phyloP scores from a whole-genome alignment of 805 yeast species.

The Saccharomycopsis amapae region DNA sequence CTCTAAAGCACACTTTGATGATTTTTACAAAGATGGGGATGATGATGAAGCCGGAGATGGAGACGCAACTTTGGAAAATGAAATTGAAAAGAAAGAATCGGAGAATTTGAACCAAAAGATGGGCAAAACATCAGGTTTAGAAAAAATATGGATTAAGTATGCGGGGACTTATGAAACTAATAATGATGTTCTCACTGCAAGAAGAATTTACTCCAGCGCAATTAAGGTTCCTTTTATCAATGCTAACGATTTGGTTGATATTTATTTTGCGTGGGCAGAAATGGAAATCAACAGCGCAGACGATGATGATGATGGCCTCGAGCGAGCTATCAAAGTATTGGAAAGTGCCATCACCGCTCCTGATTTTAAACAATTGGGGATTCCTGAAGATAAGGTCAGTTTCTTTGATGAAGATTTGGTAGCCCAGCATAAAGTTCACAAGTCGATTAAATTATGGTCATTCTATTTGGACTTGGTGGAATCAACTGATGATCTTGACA shows the following conservation, averaged over 20 bases:
- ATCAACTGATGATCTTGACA: conserved; percentile 38
- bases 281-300: conserved; percentile 36
- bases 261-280: conserved; percentile 76
- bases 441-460: conserved; percentile 62
- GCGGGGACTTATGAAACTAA: conserved; percentile 55
- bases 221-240: conserved; percentile 60
- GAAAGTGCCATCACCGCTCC: conserved; percentile 26
- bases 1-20: conserved; percentile 32
- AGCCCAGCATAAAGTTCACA: conserved; percentile 54
- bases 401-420: conserved; percentile 38
- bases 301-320: conserved; percentile 34
- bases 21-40: conserved; percentile 10
- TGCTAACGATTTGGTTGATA: conserved; percentile 55
- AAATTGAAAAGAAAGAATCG: conserved; percentile 7
- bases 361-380: conserved; percentile 21
- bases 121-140: conserved; percentile 35
- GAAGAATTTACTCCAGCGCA: conserved; percentile 56
- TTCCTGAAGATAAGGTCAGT: conserved; percentile 23
- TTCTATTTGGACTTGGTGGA: conserved; percentile 67
- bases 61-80: background rate
- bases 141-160: conserved; percentile 63
- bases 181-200: conserved; percentile 50
- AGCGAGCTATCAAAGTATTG: conserved; percentile 37
- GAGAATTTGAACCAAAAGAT: conserved; percentile 13
- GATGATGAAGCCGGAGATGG: background rate